phyloP scores from a whole-genome alignment of 1,284 basidiomycete genomes.

The Schizophyllum commune region DNA sequence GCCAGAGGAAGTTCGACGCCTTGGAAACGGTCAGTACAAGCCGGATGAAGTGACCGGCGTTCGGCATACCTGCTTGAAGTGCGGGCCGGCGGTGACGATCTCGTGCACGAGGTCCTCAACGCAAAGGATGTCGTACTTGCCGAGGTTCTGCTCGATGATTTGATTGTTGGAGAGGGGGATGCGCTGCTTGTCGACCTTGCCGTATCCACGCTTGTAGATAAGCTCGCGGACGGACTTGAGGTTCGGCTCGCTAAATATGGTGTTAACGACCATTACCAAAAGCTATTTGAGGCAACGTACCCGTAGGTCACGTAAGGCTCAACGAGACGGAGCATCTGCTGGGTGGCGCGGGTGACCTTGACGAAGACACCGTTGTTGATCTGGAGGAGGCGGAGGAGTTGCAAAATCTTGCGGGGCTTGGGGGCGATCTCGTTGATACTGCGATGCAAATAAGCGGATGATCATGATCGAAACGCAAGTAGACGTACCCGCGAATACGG shows the following conservation, averaged over 20 bases:
- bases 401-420: conserved; percentile 98
- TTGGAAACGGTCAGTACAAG: conserved; percentile 17
- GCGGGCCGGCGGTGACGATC: conserved; percentile 91
- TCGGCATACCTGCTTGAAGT: conserved; percentile 88
- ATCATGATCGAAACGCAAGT: not conserved
- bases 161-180: conserved; percentile 93
- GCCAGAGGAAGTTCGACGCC: conserved; percentile 96
- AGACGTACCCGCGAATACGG: conserved; percentile 84
- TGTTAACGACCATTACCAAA: not conserved
- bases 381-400: conserved; percentile 96
- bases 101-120: conserved; percentile 99
- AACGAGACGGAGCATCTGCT: conserved; percentile 96
- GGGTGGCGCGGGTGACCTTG: conserved; percentile 93
- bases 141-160: conserved; percentile 88
- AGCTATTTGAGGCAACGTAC: conserved; percentile 33
- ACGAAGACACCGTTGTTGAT: conserved; percentile 99
- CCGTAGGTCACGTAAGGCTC: conserved; percentile 98
- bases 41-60: not conserved
- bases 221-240: conserved; percentile 95
- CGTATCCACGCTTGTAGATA: conserved; percentile 99
- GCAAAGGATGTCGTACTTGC: conserved; percentile 95
- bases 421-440: conserved; percentile 99
- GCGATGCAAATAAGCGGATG: not conserved
- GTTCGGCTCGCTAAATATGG: conserved; percentile 72
- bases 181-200: conserved; percentile 97